phyloP scores from a whole-genome alignment of 176 grass and related monocot species.

The Musa beccarii region DNA sequence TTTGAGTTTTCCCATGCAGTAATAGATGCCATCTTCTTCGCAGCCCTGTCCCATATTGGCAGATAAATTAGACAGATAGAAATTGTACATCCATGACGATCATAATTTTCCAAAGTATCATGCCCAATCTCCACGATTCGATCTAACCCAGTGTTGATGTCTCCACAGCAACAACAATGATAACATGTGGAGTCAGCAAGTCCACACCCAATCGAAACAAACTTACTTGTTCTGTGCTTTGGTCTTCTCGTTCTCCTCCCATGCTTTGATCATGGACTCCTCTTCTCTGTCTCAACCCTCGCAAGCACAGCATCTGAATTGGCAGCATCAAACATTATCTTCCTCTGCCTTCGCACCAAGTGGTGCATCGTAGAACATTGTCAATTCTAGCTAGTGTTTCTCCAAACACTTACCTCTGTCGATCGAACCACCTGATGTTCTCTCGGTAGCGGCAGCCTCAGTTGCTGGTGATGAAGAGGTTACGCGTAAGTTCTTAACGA shows the following conservation, averaged over 20 bases:
- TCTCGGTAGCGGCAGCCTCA: conserved; percentile 19
- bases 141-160: neutral
- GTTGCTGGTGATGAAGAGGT: conserved; percentile 21
- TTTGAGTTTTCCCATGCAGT: conserved; percentile 84
- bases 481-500: too few species aligned
- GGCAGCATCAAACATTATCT: neutral
- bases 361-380: neutral
- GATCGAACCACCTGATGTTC: conserved; percentile 29
- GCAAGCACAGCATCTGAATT: conserved; percentile 51
- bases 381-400: neutral
- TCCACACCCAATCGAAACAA: neutral
- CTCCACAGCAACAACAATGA: too few species aligned
- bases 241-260: conserved; percentile 72
- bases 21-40: conserved; percentile 58
- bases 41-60: conserved; percentile 27
- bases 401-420: conserved; percentile 39
- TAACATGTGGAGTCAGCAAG: too few species aligned
- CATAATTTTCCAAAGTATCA: neutral
- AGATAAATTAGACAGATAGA: neutral
- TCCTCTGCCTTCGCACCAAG: neutral
- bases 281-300: conserved; percentile 59
- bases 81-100: neutral
- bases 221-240: conserved; percentile 79
- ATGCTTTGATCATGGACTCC: conserved; percentile 69
- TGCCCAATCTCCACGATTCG: too few species aligned